These are phyloP conservation scores for Aeminium ludgeri DNA, from an alignment of 495 filamentous ascomycete species.

Conservation along the genomic window DNA sequence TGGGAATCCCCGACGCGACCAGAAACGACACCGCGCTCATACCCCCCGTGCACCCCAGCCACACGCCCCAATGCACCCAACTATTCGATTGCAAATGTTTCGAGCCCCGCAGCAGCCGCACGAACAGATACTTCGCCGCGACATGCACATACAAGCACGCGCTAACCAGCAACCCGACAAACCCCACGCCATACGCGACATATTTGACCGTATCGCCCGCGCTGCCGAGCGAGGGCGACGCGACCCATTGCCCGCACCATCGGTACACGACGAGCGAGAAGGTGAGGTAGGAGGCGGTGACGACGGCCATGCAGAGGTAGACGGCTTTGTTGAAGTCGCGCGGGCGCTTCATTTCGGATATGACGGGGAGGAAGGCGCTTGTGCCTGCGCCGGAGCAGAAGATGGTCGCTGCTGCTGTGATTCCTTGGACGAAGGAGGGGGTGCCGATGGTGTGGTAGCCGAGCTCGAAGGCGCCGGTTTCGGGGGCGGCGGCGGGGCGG, in stretches of 20 bases:
- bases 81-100: constrained; percentile 25
- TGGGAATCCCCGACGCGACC: constrained; percentile 23
- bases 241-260: constrained; percentile 25
- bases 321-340: constrained; percentile 23
- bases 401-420: constrained; percentile 22
- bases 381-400: constrained; percentile 19
- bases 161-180: constrained; percentile 17
- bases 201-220: constrained; percentile 25
- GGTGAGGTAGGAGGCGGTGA: constrained; percentile 21
- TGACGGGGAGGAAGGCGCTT: constrained; percentile 10
- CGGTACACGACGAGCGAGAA: constrained; percentile 24
- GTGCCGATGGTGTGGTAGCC: constrained; percentile 23
- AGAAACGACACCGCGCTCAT: constrained; percentile 19
- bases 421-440: constrained; percentile 21
- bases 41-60: constrained; percentile 21
- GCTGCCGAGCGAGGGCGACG: constrained; percentile 22
- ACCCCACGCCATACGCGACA: constrained; percentile 23
- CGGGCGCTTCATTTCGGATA: constrained; percentile 22
- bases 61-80: constrained; percentile 20
- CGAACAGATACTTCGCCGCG: constrained; percentile 25
- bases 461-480: constrained; percentile 23
- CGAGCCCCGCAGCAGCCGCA: constrained; percentile 23
- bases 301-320: constrained; percentile 22
- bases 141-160: constrained; percentile 16
- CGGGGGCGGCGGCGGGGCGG: constrained; percentile 26